These are phyloP conservation scores for Tympanopsis confertula DNA, from an alignment of 2,329 filamentous ascomycete species.

Conservation along the genomic window DNA sequence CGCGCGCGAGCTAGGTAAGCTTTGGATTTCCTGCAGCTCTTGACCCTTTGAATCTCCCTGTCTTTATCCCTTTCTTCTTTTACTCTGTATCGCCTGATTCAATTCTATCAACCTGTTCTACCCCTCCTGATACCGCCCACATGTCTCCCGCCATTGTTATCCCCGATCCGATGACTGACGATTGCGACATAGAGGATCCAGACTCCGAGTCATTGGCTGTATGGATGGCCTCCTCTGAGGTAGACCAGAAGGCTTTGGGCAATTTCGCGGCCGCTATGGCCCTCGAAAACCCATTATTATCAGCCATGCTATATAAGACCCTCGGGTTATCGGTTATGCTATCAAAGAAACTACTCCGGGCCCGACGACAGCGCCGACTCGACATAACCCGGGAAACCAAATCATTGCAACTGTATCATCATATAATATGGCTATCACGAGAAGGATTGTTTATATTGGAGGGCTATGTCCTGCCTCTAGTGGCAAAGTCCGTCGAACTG, in stretches of 20 bases:
- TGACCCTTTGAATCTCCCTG: no score
- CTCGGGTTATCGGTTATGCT: slow-evolving; percentile 55
- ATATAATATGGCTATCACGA: slow-evolving; percentile 11
- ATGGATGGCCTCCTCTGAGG: slow-evolving; percentile 55
- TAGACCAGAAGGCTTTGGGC: slow-evolving; percentile 60
- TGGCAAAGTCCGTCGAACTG: background rate
- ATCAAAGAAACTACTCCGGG: slow-evolving; percentile 50
- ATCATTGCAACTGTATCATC: slow-evolving; percentile 44
- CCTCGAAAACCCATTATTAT: slow-evolving; percentile 42
- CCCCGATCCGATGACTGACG: no score
- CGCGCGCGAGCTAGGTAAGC: no score
- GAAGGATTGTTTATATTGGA: slow-evolving; percentile 1
- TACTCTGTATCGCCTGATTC: no score
- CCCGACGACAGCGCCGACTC: slow-evolving; percentile 48
- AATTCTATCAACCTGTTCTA: no score
- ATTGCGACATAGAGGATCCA: no score
- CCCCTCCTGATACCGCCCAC: no score
- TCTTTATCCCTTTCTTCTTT: no score
- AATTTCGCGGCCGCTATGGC: slow-evolving; percentile 46
- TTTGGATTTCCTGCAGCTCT: no score
- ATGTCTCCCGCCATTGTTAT: no score
- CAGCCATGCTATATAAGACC: slow-evolving; percentile 48
- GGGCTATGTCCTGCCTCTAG: background rate
- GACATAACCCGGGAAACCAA: slow-evolving; percentile 55
- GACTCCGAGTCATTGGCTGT: background rate